phyloP scores from a whole-genome alignment of 1,139 yeast species.

The Yarrowia galli region DNA sequence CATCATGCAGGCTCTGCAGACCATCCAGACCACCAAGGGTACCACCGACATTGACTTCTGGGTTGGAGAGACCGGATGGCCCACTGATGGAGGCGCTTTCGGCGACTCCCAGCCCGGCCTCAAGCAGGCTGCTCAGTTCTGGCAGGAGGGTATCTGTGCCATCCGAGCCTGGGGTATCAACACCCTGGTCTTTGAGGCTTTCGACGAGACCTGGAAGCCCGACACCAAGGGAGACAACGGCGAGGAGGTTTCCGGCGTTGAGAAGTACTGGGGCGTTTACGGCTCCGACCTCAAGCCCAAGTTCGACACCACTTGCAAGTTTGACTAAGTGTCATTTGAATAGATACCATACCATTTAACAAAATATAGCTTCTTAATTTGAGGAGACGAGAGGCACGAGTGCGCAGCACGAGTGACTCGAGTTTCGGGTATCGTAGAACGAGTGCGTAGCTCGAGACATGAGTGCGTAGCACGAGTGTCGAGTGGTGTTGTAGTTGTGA shows the following conservation, averaged over 20 bases:
- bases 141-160: conserved; percentile 89
- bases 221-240: conserved; percentile 66
- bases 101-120: conserved; percentile 63
- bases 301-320: conserved; percentile 44
- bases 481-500: too few relatives aligned
- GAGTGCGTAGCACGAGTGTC: not conserved
- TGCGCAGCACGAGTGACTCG: too few relatives aligned
- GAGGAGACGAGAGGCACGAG: not conserved
- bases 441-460: not conserved
- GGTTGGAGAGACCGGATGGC: conserved; percentile 99
- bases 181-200: conserved; percentile 91
- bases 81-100: conserved; percentile 81
- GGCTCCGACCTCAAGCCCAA: conserved; percentile 57
- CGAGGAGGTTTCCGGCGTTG: conserved; percentile 67
- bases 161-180: conserved; percentile 95
- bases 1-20: conserved; percentile 93
- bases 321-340: conserved; percentile 26
- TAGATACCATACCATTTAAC: conserved; percentile 23
- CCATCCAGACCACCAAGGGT: conserved; percentile 84
- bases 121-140: conserved; percentile 76
- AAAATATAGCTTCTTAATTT: conserved; percentile 15
- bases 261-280: conserved; percentile 93
- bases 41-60: conserved; percentile 83
- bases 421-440: not conserved
- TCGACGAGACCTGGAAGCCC: conserved; percentile 96